phyloP scores from a whole-genome alignment of 2,329 filamentous ascomycete genomes.

The Beauveria varroae region DNA sequence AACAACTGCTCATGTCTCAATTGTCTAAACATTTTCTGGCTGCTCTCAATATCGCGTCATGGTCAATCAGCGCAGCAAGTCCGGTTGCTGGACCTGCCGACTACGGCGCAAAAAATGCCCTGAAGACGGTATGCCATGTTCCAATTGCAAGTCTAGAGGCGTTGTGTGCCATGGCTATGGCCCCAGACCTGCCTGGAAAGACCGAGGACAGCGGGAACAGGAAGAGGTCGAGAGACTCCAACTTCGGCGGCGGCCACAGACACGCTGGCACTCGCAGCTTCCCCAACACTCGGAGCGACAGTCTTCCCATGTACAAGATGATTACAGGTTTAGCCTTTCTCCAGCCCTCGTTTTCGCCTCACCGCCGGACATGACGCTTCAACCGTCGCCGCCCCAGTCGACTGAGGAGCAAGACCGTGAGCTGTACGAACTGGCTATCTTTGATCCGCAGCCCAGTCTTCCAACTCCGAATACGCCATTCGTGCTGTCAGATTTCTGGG shows the following conservation, averaged over 20 bases:
- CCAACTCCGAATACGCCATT: not conserved
- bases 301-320: not conserved
- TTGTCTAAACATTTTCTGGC: not conserved
- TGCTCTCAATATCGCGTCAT: not conserved
- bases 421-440: not conserved
- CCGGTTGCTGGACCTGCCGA: constrained; percentile 10
- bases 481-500: not conserved
- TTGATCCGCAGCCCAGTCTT: not conserved
- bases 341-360: not conserved
- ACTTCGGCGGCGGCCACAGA: not conserved
- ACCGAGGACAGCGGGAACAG: constrained; percentile 1
- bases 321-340: not conserved
- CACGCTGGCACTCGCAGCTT: not conserved
- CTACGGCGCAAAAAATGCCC: not conserved
- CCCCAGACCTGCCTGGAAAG: constrained; percentile 6
- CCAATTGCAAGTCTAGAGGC: not conserved
- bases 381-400: not conserved
- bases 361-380: not conserved
- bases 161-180: constrained; percentile 10
- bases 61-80: constrained; percentile 4
- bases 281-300: not conserved
- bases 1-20: not conserved
- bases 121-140: not conserved
- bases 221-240: constrained; percentile 2
- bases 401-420: not conserved